phyloP scores from a whole-genome alignment of 2,329 filamentous ascomycete species.

The Xenoacremonium recifei region DNA sequence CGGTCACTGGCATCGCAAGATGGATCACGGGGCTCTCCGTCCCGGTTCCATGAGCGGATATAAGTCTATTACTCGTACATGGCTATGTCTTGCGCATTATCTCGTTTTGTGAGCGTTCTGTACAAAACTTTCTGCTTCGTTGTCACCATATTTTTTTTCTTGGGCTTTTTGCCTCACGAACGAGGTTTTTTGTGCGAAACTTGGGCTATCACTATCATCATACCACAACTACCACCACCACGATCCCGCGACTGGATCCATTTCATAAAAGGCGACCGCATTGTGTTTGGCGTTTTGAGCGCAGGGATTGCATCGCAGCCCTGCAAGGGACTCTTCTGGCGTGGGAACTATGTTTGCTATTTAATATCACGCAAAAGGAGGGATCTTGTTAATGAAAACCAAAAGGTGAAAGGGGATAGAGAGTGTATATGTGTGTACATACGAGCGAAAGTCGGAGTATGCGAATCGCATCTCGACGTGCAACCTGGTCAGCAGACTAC shows the following conservation, averaged over 20 bases:
- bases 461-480: too few relatives aligned
- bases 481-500: too few relatives aligned
- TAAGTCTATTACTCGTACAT: conserved; percentile 8
- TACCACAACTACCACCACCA: not conserved
- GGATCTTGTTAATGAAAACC: not conserved
- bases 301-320: too few relatives aligned
- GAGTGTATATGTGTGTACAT: too few relatives aligned
- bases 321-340: too few relatives aligned
- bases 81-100: too few relatives aligned
- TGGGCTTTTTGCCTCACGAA: conserved; percentile 21
- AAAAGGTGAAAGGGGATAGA: not conserved
- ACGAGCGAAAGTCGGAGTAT: too few relatives aligned
- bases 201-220: not conserved
- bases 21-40: conserved; percentile 24
- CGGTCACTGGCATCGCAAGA: conserved; percentile 19
- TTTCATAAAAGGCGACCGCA: conserved; percentile 17
- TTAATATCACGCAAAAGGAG: not conserved
- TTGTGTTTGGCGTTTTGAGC: conserved; percentile 26
- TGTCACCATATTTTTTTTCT: too few relatives aligned
- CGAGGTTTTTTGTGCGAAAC: conserved; percentile 11
- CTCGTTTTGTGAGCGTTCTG: conserved; percentile 25
- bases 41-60: conserved; percentile 29
- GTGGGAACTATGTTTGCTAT: too few relatives aligned
- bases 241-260: not conserved
- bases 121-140: too few relatives aligned